Evolutionary conservation across 768 basidiomycete genomes (phyloP).

Genomic region (Pisolithus tinctorius): DNA sequence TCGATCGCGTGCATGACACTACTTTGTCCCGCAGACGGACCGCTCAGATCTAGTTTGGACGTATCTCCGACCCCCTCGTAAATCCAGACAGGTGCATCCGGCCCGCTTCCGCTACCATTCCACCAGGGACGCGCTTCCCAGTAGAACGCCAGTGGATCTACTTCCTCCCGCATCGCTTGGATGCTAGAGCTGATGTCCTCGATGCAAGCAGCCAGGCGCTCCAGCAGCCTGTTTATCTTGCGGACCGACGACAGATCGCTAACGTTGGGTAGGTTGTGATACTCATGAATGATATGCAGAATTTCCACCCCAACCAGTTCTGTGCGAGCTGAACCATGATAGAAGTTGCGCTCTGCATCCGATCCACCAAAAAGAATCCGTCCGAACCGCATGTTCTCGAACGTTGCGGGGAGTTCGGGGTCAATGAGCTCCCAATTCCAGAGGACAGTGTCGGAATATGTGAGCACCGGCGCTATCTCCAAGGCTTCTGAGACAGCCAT

Average conservation of each 20-base stretch:
- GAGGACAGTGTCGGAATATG: slow-evolving; percentile 92
- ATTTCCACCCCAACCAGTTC: slow-evolving; percentile 86
- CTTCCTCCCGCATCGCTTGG: slow-evolving; percentile 55
- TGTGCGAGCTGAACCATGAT: slow-evolving; percentile 72
- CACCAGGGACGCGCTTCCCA: slow-evolving; percentile 91
- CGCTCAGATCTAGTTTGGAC: slow-evolving; percentile 61
- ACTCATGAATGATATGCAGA: slow-evolving; percentile 82
- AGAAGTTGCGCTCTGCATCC: slow-evolving; percentile 81
- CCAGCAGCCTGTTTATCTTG: slow-evolving; percentile 68
- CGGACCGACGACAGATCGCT: slow-evolving; percentile 56
- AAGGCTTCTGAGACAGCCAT: slow-evolving; percentile 68
- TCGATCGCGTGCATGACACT: slow-evolving; percentile 83
- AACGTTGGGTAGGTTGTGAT: slow-evolving; percentile 65
- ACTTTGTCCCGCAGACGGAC: slow-evolving; percentile 93
- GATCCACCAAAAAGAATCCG: slow-evolving; percentile 75
- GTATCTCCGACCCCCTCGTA: slow-evolving; percentile 70
- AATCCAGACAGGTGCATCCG: slow-evolving; percentile 51
- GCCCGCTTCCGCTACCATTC: slow-evolving; percentile 65
- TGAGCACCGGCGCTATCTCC: slow-evolving; percentile 88
- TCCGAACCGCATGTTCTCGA: slow-evolving; percentile 67
- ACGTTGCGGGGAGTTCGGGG: slow-evolving; percentile 49
- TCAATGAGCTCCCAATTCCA: slow-evolving; percentile 79
- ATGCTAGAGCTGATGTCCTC: slow-evolving; percentile 69
- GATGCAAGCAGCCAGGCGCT: slow-evolving; percentile 59
- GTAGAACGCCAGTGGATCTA: slow-evolving; percentile 86